Evolutionary conservation across 805 yeast genomes (phyloP).

Genomic region (Suhomyces xylopsoci): DNA sequence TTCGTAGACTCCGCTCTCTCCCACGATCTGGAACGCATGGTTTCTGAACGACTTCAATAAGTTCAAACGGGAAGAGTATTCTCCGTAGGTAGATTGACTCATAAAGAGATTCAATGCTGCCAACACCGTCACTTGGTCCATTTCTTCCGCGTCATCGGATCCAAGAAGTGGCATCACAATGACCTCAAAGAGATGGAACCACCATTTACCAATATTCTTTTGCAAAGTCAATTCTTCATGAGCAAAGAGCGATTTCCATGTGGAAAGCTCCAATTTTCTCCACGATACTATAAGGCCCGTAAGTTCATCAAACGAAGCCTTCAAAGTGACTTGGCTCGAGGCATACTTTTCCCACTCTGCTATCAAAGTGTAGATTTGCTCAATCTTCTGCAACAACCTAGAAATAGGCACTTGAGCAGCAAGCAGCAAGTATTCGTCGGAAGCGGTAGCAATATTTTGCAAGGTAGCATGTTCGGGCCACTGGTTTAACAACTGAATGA

Average conservation of each 20-base stretch:
- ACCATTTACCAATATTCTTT: constrained; percentile 70
- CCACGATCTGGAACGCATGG: constrained; percentile 42
- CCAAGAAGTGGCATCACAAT: constrained; percentile 54
- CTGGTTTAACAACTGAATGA: constrained; percentile 47
- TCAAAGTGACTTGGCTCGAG: constrained; percentile 67
- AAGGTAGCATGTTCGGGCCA: constrained; percentile 98
- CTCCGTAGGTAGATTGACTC: constrained; percentile 75
- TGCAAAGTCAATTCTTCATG: constrained; percentile 55
- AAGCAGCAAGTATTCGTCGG: constrained; percentile 61
- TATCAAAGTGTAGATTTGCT: constrained; percentile 77
- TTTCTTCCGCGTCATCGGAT: constrained; percentile 27
- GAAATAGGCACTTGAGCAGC: constrained; percentile 74
- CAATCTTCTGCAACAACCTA: constrained; percentile 73
- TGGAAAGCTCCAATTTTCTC: constrained; percentile 82
- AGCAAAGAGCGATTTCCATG: constrained; percentile 77
- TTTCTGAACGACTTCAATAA: constrained; percentile 62
- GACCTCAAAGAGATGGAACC: constrained; percentile 86
- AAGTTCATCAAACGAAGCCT: constrained; percentile 50
- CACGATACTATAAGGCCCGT: constrained; percentile 77
- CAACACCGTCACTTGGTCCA: constrained; percentile 26
- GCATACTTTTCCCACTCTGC: constrained; percentile 96
- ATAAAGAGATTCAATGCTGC: constrained; percentile 71
- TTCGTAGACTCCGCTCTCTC: constrained; percentile 21
- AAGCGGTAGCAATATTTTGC: constrained; percentile 59
- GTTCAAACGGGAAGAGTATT: constrained; percentile 55